Conservation (phyloP, 2,329 filamentous ascomycete species). For the Cucurbitaria berberidis region DNA sequence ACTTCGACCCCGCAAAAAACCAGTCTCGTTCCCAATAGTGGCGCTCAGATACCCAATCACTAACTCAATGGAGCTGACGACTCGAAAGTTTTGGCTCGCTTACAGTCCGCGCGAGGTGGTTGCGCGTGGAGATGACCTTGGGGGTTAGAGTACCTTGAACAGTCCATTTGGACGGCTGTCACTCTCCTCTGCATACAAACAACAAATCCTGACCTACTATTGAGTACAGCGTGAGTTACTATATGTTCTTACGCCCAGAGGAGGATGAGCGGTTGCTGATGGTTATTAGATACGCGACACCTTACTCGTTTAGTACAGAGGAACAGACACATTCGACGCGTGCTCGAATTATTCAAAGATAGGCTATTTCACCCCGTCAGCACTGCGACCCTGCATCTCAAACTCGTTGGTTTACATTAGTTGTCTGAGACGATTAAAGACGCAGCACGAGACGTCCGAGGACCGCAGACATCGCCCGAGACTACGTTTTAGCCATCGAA, state of each 20-base stretch:
- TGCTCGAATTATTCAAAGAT: background rate
- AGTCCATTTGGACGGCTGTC: background rate
- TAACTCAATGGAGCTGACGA: slow-evolving; percentile 5
- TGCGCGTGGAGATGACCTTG: slow-evolving; percentile 1
- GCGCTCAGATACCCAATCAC: background rate
- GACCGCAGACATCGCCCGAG: background rate
- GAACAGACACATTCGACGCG: background rate
- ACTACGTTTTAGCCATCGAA: background rate
- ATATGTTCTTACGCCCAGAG: background rate
- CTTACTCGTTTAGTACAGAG: background rate
- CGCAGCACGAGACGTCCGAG: background rate
- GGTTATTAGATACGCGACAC: background rate
- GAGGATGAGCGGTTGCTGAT: background rate
- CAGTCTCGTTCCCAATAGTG: background rate
- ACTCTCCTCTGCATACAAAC: background rate
- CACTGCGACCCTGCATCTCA: too few species aligned
- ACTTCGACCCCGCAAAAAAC: background rate
- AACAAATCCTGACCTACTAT: too few species aligned
- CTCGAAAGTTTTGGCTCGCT: background rate
- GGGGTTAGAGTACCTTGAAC: background rate
- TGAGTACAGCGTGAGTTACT: background rate
- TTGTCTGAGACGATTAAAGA: background rate
- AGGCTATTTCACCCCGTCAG: too few species aligned
- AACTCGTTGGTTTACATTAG: background rate
- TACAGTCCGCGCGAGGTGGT: background rate